Conservation (phyloP, 345 rosid species). For the Aegle marmelos region DNA sequence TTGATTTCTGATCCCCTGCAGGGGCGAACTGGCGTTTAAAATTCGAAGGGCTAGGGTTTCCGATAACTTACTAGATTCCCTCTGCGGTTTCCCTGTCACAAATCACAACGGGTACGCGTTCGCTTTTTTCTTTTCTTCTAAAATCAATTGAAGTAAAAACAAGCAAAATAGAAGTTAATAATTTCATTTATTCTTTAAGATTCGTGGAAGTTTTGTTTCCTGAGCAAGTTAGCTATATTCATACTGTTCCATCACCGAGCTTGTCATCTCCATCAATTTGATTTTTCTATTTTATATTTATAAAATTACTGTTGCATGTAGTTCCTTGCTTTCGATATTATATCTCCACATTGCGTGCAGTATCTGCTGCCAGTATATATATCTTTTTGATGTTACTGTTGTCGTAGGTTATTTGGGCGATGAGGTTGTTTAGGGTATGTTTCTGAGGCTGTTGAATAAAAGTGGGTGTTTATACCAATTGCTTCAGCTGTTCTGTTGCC, state of each 20-base stretch:
- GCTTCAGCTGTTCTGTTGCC: background rate
- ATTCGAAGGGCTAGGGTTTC: background rate
- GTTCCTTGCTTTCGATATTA: background rate
- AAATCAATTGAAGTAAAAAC: background rate
- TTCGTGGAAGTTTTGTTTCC: background rate
- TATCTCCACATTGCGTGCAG: background rate
- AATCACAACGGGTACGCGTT: background rate
- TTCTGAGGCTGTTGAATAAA: too few species aligned
- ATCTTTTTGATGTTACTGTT: too few species aligned
- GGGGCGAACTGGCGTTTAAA: background rate
- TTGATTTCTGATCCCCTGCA: too few species aligned
- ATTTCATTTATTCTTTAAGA: background rate
- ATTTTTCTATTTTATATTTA: background rate
- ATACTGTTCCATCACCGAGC: background rate
- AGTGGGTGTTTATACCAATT: background rate
- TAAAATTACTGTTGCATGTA: background rate
- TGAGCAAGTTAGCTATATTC: background rate
- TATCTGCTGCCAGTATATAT: background rate
- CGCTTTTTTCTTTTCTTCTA: background rate
- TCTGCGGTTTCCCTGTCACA: background rate
- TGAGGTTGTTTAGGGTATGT: background rate
- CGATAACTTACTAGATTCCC: background rate
- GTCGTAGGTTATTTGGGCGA: too few species aligned
- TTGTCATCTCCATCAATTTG: background rate
- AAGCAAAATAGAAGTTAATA: background rate